Evolutionary conservation across 164 flowering plant genomes (phyloP).

Genomic region (Litsea cubeba): DNA sequence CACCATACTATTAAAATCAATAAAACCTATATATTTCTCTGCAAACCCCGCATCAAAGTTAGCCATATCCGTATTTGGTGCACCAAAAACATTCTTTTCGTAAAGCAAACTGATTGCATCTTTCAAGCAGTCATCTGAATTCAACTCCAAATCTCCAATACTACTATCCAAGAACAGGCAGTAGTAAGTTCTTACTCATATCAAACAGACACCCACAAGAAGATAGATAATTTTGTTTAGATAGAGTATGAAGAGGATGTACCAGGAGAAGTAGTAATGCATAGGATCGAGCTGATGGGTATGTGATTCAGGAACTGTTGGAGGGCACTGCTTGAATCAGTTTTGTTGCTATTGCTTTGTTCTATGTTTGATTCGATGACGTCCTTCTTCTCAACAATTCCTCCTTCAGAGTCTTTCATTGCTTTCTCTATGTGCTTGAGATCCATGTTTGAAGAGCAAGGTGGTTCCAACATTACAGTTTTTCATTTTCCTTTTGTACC

Average conservation of each 20-base stretch:
- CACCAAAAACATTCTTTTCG: constrained; percentile 28
- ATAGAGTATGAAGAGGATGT: not conserved
- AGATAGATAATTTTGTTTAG: not conserved
- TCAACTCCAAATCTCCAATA: constrained; percentile 38
- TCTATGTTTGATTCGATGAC: not conserved
- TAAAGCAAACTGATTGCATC: constrained; percentile 35
- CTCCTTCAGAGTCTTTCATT: constrained; percentile 1
- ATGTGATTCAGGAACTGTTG: constrained; percentile 34
- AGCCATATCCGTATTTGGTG: constrained; percentile 25
- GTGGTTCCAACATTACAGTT: not conserved
- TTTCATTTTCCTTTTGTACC: not conserved
- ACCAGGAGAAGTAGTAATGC: constrained; percentile 26
- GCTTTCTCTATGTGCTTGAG: not conserved
- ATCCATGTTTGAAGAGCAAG: constrained; percentile 1
- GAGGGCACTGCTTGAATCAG: constrained; percentile 26
- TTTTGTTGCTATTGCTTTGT: not conserved
- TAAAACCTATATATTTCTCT: constrained; percentile 33
- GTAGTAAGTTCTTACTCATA: not conserved
- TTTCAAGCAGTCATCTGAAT: constrained; percentile 23
- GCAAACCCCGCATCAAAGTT: constrained; percentile 12
- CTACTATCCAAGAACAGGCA: constrained; percentile 12
- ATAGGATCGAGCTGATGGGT: constrained; percentile 34
- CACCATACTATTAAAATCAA: constrained; percentile 34
- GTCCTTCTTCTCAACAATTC: constrained; percentile 2
- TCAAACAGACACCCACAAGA: not conserved